A percentile compares a stretch with the other conserved stretches of the same genome.
Conservation (phyloP, 2,329 filamentous ascomycete species). For the Colletotrichum sansevieriae region DNA sequence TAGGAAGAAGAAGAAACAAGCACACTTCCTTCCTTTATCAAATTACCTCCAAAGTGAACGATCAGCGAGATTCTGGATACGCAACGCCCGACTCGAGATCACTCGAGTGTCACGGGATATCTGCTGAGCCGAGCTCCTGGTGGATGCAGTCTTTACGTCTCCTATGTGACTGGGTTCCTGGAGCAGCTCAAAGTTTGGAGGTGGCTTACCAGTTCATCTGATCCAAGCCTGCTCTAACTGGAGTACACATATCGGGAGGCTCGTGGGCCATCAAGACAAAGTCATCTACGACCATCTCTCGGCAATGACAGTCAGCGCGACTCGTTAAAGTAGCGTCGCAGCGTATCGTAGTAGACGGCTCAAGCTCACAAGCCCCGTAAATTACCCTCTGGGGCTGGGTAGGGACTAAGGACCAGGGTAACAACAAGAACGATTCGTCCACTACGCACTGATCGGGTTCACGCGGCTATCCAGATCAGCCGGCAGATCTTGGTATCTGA, state of each 20-base stretch:
- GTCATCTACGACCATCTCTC: not conserved
- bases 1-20: not conserved
- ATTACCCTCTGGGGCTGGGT: not conserved
- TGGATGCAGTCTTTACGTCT: not conserved
- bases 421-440: too few species aligned
- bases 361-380: constrained; percentile 10
- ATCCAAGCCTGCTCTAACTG: not conserved
- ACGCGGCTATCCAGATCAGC: constrained; percentile 14
- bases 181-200: constrained; percentile 1
- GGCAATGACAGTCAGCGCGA: not conserved
- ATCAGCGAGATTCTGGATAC: not conserved
- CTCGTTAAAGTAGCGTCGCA: constrained; percentile 13
- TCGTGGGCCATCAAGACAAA: not conserved
- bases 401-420: too few species aligned
- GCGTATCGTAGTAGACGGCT: constrained; percentile 9
- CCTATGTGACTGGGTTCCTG: too few species aligned
- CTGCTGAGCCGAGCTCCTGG: not conserved
- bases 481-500: constrained; percentile 17
- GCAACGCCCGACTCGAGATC: not conserved
- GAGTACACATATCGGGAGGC: not conserved
- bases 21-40: not conserved
- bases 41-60: not conserved
- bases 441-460: constrained; percentile 28
- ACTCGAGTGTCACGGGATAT: not conserved
- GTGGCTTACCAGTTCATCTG: constrained; percentile 14